These are phyloP conservation scores for Stylosanthes scabra DNA, from an alignment of 331 rosid genomes.

Conservation along the genomic window DNA sequence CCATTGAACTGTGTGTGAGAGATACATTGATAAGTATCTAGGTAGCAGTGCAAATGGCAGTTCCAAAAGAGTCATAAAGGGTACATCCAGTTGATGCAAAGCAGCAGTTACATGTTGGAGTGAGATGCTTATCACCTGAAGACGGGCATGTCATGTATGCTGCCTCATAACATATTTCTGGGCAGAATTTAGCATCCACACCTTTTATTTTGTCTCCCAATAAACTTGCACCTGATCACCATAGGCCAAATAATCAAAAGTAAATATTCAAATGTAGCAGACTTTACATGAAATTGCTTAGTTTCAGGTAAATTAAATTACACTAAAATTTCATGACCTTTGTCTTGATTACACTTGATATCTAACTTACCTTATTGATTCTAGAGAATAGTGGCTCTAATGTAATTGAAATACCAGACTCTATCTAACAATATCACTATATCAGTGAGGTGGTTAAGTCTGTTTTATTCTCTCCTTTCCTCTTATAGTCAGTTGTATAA, in stretches of 20 bases:
- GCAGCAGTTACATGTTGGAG: slow-evolving; percentile 54
- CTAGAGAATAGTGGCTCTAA: too few relatives aligned
- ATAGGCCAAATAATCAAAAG: neutral
- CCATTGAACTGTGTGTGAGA: neutral
- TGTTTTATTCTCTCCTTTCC: too few relatives aligned
- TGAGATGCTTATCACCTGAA: slow-evolving; percentile 39
- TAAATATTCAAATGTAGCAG: too few relatives aligned
- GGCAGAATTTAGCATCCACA: slow-evolving; percentile 30
- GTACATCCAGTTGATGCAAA: slow-evolving; percentile 45
- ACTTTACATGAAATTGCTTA: too few relatives aligned
- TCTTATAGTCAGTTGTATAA: too few relatives aligned
- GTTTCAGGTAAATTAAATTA: too few relatives aligned
- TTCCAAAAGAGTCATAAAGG: slow-evolving; percentile 43
- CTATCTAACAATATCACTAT: too few relatives aligned
- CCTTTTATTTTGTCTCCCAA: neutral
- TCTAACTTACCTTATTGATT: too few relatives aligned
- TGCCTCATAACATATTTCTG: slow-evolving; percentile 27
- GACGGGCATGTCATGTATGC: slow-evolving; percentile 55
- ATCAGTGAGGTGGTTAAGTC: too few relatives aligned
- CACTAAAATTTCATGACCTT: too few relatives aligned
- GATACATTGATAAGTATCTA: neutral
- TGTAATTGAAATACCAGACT: too few relatives aligned
- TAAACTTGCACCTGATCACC: slow-evolving; percentile 27
- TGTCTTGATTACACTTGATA: too few relatives aligned
- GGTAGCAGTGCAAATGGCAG: slow-evolving; percentile 34